Evolutionary conservation across 2,329 filamentous ascomycete genomes (phyloP).

Genomic region (Cladophialophora bantiana): DNA sequence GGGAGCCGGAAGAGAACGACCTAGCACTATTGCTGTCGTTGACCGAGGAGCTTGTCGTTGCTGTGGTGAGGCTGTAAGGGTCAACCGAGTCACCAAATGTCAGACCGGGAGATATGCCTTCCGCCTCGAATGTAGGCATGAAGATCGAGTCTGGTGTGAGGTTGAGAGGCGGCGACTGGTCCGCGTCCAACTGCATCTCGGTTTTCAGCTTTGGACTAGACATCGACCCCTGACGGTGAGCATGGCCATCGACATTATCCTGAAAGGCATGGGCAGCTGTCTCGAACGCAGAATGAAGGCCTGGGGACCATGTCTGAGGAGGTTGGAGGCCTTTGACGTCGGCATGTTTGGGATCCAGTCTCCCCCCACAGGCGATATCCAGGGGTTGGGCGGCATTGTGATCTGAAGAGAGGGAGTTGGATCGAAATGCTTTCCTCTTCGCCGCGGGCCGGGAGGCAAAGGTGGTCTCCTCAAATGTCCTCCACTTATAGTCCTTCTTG

Average conservation of each 20-base stretch:
- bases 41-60: slow-evolving; percentile 39
- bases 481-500: slow-evolving; percentile 79
- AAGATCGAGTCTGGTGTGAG: slow-evolving; percentile 27
- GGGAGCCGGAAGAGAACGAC: slow-evolving; percentile 53
- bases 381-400: slow-evolving; percentile 44
- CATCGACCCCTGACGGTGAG: slow-evolving; percentile 6
- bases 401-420: slow-evolving; percentile 40
- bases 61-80: slow-evolving; percentile 47
- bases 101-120: slow-evolving; percentile 26
- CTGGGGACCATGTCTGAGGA: slow-evolving; percentile 35
- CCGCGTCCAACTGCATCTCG: background rate
- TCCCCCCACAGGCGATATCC: slow-evolving; percentile 18
- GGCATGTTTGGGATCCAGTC: slow-evolving; percentile 4
- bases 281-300: slow-evolving; percentile 37
- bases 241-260: slow-evolving; percentile 11
- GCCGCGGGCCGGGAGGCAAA: slow-evolving; percentile 50
- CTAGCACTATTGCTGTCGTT: slow-evolving; percentile 43
- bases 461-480: slow-evolving; percentile 70
- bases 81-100: slow-evolving; percentile 36
- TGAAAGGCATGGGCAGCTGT: slow-evolving; percentile 35
- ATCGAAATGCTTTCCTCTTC: slow-evolving; percentile 50
- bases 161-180: slow-evolving; percentile 13
- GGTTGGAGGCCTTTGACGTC: slow-evolving; percentile 9
- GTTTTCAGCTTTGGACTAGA: slow-evolving; percentile 15
- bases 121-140: slow-evolving; percentile 29